Base-by-base conservation (phyloP, 2,329 filamentous ascomycete species). In the Ceratocystiopsis sp. region DNA sequence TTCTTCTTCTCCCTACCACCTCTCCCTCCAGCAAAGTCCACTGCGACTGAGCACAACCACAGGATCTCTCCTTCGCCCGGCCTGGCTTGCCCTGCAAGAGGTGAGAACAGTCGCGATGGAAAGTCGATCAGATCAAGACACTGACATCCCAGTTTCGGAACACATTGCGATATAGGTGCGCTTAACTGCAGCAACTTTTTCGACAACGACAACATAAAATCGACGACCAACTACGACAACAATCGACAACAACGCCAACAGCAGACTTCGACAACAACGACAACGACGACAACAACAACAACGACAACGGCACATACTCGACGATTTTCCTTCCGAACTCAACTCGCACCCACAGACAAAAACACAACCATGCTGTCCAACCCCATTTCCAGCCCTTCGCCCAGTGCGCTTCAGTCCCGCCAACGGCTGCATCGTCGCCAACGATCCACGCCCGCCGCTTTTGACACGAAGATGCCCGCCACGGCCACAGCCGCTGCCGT, bases 11-110 rank as follows among this genome's bases (percentile, higher is more conserved):
- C 34, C 40, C 43, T 41, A 40, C 35, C 42, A 41, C 38, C 21
- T 33, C 16, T 17, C 34, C 10, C 42, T 37, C 38, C 38, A 48
- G 54, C 13, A 9, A 61, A 61, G 61, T 64, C 65, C 55, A 33
- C 55, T 50, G 56, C 60, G 62, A 65, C 66, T 72, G 69, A 68
- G 62, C 56, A 64, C 63, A 55, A 66, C 58, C 49, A 55, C 54
- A 57, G 55, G 47, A 52, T 54, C 52, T 49, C 57, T 50, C 51
- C 44, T 42, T 57, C 54, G 78, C 80, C 81, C 80, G 80, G 79
- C 80, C 75, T 78, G 76, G 78, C 78, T 83, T 80, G 78, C 77
- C 72, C 77, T 84, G 79, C 78, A 79, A 78, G 79, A 86, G 80
- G 81, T 85, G 13, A 11, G 32, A 33, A 21, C 4, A 21, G 19